Evolutionary conservation across 306 rosid genomes (phyloP).

Genomic region (Vigna reflexopilosa): DNA sequence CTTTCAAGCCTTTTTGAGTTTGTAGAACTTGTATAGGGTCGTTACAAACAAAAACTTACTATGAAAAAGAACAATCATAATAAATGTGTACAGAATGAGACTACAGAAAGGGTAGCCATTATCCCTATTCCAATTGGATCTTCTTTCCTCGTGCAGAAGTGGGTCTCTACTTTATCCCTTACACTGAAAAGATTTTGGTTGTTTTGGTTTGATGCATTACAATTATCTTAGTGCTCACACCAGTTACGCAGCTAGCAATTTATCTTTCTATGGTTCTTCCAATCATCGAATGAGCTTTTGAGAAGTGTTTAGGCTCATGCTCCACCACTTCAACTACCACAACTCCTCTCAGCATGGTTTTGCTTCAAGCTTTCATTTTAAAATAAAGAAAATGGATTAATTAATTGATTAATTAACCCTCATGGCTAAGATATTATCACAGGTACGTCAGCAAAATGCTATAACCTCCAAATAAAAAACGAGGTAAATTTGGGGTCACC

Average conservation of each 20-base stretch:
- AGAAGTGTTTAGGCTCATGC: slow-evolving; percentile 40
- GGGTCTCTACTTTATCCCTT: slow-evolving; percentile 38
- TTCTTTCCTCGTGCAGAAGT: slow-evolving; percentile 27
- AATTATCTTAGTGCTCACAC: slow-evolving; percentile 39
- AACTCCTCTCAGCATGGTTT: slow-evolving; percentile 16
- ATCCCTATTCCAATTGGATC: slow-evolving; percentile 28
- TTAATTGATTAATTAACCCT: neutral
- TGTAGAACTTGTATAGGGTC: slow-evolving; percentile 38
- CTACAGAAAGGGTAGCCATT: slow-evolving; percentile 39
- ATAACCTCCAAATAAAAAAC: neutral
- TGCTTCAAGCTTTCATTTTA: slow-evolving; percentile 16
- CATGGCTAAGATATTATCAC: slow-evolving; percentile 32
- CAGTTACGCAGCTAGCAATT: slow-evolving; percentile 41
- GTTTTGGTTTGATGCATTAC: slow-evolving; percentile 23
- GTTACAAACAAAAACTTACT: slow-evolving; percentile 35
- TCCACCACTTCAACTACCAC: slow-evolving; percentile 50
- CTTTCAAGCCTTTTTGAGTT: slow-evolving; percentile 53
- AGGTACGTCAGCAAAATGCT: slow-evolving; percentile 38
- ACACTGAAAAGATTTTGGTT: neutral
- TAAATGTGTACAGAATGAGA: slow-evolving; percentile 40
- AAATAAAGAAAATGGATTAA: slow-evolving; percentile 4
- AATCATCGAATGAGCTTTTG: slow-evolving; percentile 47
- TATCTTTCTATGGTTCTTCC: slow-evolving; percentile 35
- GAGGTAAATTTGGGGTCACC: slow-evolving; percentile 8
- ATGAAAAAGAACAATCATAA: slow-evolving; percentile 51